Base-by-base conservation (phyloP, 2,329 filamentous ascomycete species). In the Aureobasidium zeae region DNA sequence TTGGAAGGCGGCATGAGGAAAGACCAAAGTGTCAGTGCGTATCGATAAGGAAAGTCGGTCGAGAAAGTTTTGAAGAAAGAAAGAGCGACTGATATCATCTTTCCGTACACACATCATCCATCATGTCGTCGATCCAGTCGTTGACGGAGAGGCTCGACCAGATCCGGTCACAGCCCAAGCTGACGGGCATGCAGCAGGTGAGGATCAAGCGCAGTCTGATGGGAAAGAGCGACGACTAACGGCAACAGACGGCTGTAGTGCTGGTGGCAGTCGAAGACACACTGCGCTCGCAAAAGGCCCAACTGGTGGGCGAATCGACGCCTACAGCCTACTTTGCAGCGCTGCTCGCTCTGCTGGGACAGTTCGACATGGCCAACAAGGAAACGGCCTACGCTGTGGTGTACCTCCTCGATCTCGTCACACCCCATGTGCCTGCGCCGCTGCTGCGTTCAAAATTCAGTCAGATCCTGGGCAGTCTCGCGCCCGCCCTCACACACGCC, bases 261-360 rank as follows among this genome's bases (percentile, higher is more conserved):
- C 79, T 98, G 51, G 79, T 81, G 53, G 88, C 89, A 50, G 84
- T 98, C 57, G 91, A 98, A 64, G 83, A 93, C 55, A 95, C 87
- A 30, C 77, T 98, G 47, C 81, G 83, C 61, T 84, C 89, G 56
- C 86, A 95, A 63, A 84, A 89, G 57, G 81, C 84, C 46, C n/a
- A n/a, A n/a, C n/a, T n/a, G n/a, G n/a, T n/a, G n/a, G n/a, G n/a
- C n/a, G 78, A 86, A 46, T 74, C 81, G 48, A 88, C 86, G 1
- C 76, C 91, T 17, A 95, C 91, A 12, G 86, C 83, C 49, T 98
- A 96, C 67, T 95, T 96, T 60, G 88, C 88, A 12, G 88, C 91
- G n/a, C 77, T 98, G 4, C 74, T 98, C 33, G 86, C 88, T 26
- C 75, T 98, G 3, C 76, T 98, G 3, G 77, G 79, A 55, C 84